These are phyloP conservation scores for Collariella sp. DNA, from an alignment of 495 filamentous ascomycete genomes.

Conservation along the genomic window DNA sequence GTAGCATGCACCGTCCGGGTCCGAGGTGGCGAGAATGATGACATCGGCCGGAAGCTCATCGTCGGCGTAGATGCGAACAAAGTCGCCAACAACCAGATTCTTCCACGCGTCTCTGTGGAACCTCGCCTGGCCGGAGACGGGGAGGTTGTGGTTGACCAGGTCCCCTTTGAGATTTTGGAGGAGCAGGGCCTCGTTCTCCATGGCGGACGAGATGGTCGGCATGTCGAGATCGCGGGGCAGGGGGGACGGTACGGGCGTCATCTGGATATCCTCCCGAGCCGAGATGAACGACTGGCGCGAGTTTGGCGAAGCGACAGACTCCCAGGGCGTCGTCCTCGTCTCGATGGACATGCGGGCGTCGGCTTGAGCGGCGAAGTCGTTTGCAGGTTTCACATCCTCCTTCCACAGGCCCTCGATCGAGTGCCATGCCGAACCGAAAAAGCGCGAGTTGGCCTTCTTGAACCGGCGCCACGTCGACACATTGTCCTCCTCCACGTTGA, in stretches of 20 bases:
- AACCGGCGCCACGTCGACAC: constrained; percentile 78
- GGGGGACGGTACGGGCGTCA: constrained; percentile 90
- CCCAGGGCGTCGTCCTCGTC: constrained; percentile 48
- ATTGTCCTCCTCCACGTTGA: constrained; percentile 82
- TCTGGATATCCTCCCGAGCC: constrained; percentile 61
- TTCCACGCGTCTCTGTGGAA: constrained; percentile 97
- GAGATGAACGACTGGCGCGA: constrained; percentile 55
- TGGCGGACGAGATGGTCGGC: constrained; percentile 7
- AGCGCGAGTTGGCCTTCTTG: constrained; percentile 79
- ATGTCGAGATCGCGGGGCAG: constrained; percentile 38
- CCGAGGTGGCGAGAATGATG: constrained; percentile 91
- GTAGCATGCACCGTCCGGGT: constrained; percentile 90
- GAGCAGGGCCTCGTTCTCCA: constrained; percentile 53
- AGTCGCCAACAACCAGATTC: constrained; percentile 90
- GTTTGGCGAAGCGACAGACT: constrained; percentile 46
- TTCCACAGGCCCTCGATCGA: constrained; percentile 32
- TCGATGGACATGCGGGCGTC: constrained; percentile 59
- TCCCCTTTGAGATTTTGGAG: constrained; percentile 34
- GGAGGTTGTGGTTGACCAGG: constrained; percentile 40
- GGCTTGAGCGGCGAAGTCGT: constrained; percentile 27
- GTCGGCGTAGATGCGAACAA: constrained; percentile 91
- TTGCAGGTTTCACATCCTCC: constrained; percentile 30
- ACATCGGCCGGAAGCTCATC: constrained; percentile 94
- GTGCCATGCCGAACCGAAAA: constrained; percentile 50
- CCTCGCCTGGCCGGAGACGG: constrained; percentile 44